Evolutionary conservation across 2,329 filamentous ascomycete species (phyloP).

Genomic region (Cladophialophora carrionii): DNA sequence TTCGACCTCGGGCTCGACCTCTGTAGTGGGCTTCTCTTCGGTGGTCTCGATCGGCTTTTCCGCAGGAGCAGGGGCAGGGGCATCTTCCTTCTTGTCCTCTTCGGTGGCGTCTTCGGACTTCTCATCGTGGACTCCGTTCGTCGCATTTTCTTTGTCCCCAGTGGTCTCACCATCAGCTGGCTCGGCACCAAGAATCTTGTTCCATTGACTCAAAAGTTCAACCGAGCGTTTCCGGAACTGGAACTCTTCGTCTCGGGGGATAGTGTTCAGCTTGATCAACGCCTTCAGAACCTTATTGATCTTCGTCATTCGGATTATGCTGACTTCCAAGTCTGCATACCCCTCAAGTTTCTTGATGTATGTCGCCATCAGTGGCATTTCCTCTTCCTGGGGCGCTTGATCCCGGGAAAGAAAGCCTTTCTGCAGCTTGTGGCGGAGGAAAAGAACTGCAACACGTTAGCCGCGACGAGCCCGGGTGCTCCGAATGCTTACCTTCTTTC

Average conservation of each 20-base stretch:
- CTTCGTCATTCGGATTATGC: conserved; percentile 88
- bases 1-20: conserved; percentile 23
- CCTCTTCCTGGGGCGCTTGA: conserved; percentile 78
- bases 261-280: conserved; percentile 82
- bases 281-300: conserved; percentile 98
- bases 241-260: conserved; percentile 87
- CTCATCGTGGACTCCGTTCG: conserved; percentile 44
- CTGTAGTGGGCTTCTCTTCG: conserved; percentile 37
- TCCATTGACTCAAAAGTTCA: conserved; percentile 84
- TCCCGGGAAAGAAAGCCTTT: conserved; percentile 89
- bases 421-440: conserved; percentile 90
- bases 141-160: conserved; percentile 48
- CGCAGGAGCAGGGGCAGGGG: conserved; percentile 7
- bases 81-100: conserved; percentile 42
- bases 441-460: conserved; percentile 66
- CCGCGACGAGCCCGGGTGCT: conserved; percentile 26
- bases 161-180: conserved; percentile 46
- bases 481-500: conserved; percentile 63
- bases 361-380: conserved; percentile 52
- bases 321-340: conserved; percentile 76
- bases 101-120: conserved; percentile 41
- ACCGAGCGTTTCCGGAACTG: conserved; percentile 84
- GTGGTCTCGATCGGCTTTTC: conserved; percentile 42
- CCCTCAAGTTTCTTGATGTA: conserved; percentile 73
- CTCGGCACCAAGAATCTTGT: conserved; percentile 72